Conservation (phyloP, 2,329 filamentous ascomycete species). For the Diaporthe vexans region DNA sequence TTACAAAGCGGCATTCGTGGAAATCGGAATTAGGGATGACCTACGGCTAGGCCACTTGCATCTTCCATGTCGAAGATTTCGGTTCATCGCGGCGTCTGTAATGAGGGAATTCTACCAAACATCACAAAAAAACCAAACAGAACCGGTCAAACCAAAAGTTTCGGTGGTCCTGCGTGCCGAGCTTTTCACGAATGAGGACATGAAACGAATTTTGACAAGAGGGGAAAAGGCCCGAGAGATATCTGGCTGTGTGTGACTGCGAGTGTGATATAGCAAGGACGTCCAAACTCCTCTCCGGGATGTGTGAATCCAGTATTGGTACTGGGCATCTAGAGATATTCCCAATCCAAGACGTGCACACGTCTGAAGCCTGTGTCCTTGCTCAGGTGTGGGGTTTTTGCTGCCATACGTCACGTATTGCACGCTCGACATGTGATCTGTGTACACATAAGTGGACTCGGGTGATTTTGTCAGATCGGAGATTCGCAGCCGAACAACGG, state of each 20-base stretch:
- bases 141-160: conserved; percentile 36
- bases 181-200: conserved; percentile 30
- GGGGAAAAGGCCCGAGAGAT: background rate
- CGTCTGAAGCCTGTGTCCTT: background rate
- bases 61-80: conserved; percentile 75
- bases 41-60: conserved; percentile 74
- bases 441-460: conserved; percentile 8
- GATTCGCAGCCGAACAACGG: no score
- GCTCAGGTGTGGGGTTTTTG: background rate
- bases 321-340: conserved; percentile 15
- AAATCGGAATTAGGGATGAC: conserved; percentile 41
- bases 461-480: background rate
- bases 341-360: conserved; percentile 10
- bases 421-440: conserved; percentile 21
- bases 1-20: conserved; percentile 42
- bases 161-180: conserved; percentile 25
- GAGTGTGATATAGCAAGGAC: background rate
- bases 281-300: conserved; percentile 28
- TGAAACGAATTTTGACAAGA: conserved; percentile 33
- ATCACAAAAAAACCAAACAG: conserved; percentile 41
- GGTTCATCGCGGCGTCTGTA: conserved; percentile 77
- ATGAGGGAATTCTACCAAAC: conserved; percentile 66
- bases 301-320: background rate
- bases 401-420: conserved; percentile 15
- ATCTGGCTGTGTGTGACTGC: conserved; percentile 24